Percentiles rank a stretch among this genome's conserved stretches.
Evolutionary conservation across 2,329 filamentous ascomycete genomes (phyloP).

Genomic region (Calonectria crousiana): DNA sequence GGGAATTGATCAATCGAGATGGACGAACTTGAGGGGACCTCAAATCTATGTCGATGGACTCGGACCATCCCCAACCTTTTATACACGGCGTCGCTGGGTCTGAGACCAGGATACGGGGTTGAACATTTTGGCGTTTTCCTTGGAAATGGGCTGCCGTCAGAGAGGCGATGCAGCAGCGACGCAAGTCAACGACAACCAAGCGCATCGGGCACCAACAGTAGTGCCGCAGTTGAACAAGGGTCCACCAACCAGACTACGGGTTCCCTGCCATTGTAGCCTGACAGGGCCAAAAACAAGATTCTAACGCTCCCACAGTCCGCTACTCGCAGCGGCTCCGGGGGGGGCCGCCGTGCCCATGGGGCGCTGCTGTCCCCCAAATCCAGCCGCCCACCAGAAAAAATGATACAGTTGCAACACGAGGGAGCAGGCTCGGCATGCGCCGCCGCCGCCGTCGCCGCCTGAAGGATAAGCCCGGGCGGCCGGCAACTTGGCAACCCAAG

Average conservation of each 20-base stretch:
- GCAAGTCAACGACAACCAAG: neutral
- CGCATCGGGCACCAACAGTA: constrained; percentile 17
- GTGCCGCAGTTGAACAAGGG: neutral
- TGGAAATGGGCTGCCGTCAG: neutral
- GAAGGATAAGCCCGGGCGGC: neutral
- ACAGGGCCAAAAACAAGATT: constrained; percentile 14
- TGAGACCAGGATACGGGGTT: constrained; percentile 13
- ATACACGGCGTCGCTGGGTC: neutral
- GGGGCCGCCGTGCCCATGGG: neutral
- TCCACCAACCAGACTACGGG: constrained; percentile 10
- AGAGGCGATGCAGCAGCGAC: constrained; percentile 5
- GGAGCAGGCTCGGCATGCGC: neutral
- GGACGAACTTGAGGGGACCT: neutral
- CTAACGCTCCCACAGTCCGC: neutral
- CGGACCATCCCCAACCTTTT: neutral
- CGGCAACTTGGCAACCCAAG: neutral
- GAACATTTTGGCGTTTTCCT: neutral
- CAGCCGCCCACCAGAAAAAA: neutral
- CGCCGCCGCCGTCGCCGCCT: no score
- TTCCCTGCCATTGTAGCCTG: constrained; percentile 3
- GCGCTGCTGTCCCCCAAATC: neutral
- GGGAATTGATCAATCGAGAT: neutral
- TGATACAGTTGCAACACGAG: neutral
- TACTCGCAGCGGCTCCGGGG: neutral
- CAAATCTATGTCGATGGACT: neutral